Evolutionary conservation across 768 basidiomycete species (phyloP), one percentile per base, ranked within the genome.

Genomic region (Daedalea quercina): DNA sequence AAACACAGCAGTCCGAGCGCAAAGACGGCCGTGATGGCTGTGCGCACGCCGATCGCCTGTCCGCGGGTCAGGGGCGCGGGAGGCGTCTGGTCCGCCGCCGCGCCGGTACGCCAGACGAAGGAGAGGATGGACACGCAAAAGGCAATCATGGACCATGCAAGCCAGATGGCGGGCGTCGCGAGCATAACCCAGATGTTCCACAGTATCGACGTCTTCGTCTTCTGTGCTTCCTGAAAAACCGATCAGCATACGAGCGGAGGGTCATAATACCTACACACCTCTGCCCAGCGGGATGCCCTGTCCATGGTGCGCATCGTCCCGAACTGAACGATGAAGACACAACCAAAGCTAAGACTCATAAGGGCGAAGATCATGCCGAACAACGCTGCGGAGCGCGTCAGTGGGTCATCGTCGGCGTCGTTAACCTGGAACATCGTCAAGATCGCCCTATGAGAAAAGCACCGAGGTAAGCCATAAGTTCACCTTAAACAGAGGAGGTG

Each of bases 171-270:
- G 0, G 87, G 87, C 71, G 83, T 75, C 0, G 83, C 79, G 25
- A 87, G 70, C 19, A 86, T 55, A 1, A 85, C 77, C 83, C 84
- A 85, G 17, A 85, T 79, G 54, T 87, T 87, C 84, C 85, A 79
- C 40, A 72, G 59, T 34, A 78, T 72, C 28, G 71, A 66, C 0
- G 76, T 75, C 24, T 73, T 73, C 1, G 74, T 69, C 60, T 66
- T 70, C 49, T 77, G 74, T 17, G 85, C 81, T 62, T 88, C 84
- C 83, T 86, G 55, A 22, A 49, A 22, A 22, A 47, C 34, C 11
- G 50, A 34, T 28, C 33, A 51, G n/a, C n/a, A 26, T 41, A 17
- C 20, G 35, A 45, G 9, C 1, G 34, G 20, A 20, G 42, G 9
- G 28, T 35, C 28, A 17, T 13, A 23, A n/a, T 22, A 24, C 15